Conservation (phyloP, 2,329 filamentous ascomycete genomes). For the Fusarium proliferatum region DNA sequence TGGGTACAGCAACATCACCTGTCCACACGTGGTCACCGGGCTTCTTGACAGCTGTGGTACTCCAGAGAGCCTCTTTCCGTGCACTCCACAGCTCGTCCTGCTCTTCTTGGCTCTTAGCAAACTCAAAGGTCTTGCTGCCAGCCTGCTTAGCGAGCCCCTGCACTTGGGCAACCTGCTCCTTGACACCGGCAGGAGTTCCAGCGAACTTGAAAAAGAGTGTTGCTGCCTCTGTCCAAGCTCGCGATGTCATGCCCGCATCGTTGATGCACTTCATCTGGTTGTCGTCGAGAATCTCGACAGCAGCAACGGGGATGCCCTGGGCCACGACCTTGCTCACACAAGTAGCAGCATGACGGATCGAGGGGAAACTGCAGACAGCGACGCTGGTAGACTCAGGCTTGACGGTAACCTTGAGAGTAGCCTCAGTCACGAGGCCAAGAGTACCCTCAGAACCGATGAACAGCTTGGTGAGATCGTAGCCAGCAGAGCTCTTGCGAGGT, state of each 20-base stretch:
- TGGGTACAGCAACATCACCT: constrained; percentile 86
- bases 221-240: constrained; percentile 76
- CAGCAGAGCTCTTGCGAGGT: constrained; percentile 88
- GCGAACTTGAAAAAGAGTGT: constrained; percentile 89
- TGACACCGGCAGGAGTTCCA: constrained; percentile 75
- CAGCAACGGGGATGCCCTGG: constrained; percentile 84
- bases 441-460: constrained; percentile 95
- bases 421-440: constrained; percentile 90
- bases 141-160: constrained; percentile 69
- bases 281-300: constrained; percentile 93
- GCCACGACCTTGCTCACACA: constrained; percentile 85
- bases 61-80: constrained; percentile 86
- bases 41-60: constrained; percentile 74
- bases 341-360: constrained; percentile 76
- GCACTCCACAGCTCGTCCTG: constrained; percentile 84
- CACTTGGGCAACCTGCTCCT: constrained; percentile 80
- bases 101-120: constrained; percentile 76
- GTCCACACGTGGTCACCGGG: constrained; percentile 83
- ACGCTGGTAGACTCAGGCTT: constrained; percentile 84
- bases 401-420: constrained; percentile 86
- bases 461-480: constrained; percentile 89
- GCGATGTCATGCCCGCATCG: constrained; percentile 72
- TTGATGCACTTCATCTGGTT: constrained; percentile 84
- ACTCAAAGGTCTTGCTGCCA: constrained; percentile 79
- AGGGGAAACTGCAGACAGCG: constrained; percentile 72